phyloP scores from a whole-genome alignment of 179 eudicot genomes.

The Carnegiea gigantea region DNA sequence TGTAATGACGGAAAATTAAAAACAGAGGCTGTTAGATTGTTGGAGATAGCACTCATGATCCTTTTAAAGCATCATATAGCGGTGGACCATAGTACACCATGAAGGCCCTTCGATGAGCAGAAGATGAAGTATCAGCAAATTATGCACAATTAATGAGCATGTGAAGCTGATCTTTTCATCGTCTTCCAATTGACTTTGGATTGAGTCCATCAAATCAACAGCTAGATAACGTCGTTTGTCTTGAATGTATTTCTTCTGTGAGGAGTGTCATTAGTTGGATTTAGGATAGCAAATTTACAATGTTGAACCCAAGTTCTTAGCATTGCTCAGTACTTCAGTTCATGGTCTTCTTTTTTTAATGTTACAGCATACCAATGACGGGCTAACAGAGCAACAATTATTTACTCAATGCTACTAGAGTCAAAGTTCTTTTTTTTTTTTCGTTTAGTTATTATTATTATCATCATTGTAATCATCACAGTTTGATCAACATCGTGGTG shows the following conservation, averaged over 20 bases:
- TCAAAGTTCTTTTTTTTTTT: background rate
- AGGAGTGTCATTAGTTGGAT: background rate
- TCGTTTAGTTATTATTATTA: background rate
- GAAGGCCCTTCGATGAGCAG: too few relatives aligned
- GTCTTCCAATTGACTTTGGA: too few relatives aligned
- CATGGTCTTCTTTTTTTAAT: background rate
- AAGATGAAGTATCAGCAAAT: too few relatives aligned
- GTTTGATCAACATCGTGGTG: background rate
- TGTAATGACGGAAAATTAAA: too few relatives aligned
- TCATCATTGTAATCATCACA: background rate
- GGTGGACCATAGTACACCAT: too few relatives aligned
- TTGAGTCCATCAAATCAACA: too few relatives aligned
- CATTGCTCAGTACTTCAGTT: background rate
- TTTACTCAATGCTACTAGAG: background rate
- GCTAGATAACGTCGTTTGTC: too few relatives aligned
- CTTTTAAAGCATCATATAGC: too few relatives aligned
- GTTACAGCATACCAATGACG: background rate
- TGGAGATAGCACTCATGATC: too few relatives aligned
- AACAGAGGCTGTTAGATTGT: too few relatives aligned
- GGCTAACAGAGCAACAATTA: background rate
- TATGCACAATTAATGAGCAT: too few relatives aligned
- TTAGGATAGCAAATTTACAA: background rate
- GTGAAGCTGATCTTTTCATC: too few relatives aligned
- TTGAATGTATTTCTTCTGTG: background rate
- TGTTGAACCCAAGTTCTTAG: background rate